Base-by-base conservation (phyloP, 768 basidiomycete species). In the Mycena polygramma region DNA sequence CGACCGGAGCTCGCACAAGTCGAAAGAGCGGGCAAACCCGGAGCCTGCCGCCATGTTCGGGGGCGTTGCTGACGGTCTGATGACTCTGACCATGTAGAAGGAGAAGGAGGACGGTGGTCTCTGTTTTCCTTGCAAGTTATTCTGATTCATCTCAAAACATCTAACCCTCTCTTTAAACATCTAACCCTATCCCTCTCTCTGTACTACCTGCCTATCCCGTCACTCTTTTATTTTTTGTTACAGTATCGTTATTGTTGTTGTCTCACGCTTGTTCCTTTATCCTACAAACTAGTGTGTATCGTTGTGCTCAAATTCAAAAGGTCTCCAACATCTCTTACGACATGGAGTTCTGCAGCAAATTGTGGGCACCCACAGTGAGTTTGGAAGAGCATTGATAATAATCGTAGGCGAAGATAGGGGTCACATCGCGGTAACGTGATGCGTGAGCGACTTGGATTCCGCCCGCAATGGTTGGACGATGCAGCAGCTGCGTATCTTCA, bases 1-100 rank as follows among this genome's bases (percentile, higher is more conserved):
- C 10, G 83, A 84, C 53, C 76, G 66, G 67, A 63, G 39, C 0
- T 85, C 84, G 35, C 41, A 5, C 61, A 72, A 63, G 66, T 72
- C 69, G 24, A 67, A 64, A 48, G 69, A 73, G 48, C 69, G 61
- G 41, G 41, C 11, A 64, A 54, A 24, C 7, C 26, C 41, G 43
- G 74, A 73, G 55, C 72, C 71, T 2, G 70, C 58, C 7, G 45
- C 74, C 14, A 71, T 79, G 68, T 79, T 66, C 69, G 77, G 70
- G 63, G 78, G 63, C 64, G 43, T 15, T 26, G 76, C 46, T 2
- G 30, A 6, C 30, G 30, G 22, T 45, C 35, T 73, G n/a, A n/a
- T n/a, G n/a, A n/a, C n/a, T n/a, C n/a, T n/a, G 49, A 69, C 60
- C 7, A 17, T 73, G 63, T 72, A 60, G 45, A 41, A 30, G 30